These are phyloP conservation scores for Lactarius psammicola DNA, from an alignment of 768 basidiomycete genomes.

Conservation along the genomic window DNA sequence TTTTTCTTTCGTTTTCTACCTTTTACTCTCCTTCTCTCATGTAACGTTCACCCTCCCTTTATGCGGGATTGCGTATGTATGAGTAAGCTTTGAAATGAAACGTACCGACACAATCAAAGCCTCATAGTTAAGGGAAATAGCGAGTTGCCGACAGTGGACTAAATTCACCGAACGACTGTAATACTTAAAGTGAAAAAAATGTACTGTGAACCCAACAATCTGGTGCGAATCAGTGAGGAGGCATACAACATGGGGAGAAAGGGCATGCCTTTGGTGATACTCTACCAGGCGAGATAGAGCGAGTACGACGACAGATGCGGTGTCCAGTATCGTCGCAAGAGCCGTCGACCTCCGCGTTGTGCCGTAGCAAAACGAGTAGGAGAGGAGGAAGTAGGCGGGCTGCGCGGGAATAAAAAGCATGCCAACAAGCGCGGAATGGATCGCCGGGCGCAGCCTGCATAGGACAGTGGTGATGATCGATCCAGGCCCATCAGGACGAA, in stretches of 20 bases:
- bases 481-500: constrained; percentile 73
- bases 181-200: constrained; percentile 37
- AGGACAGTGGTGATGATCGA: constrained; percentile 67
- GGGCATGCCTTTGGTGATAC: constrained; percentile 82
- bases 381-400: constrained; percentile 81
- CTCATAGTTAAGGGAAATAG: not conserved
- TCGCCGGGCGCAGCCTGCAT: constrained; percentile 74
- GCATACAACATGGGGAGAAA: not conserved
- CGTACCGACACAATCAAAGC: not conserved
- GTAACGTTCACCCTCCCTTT: not conserved
- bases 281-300: constrained; percentile 78
- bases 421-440: constrained; percentile 73
- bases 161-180: not conserved
- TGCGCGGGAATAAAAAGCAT: constrained; percentile 77
- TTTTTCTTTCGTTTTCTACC: not conserved
- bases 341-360: constrained; percentile 74
- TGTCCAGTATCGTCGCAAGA: constrained; percentile 78
- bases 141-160: not conserved
- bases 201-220: constrained; percentile 49
- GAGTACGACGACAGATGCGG: constrained; percentile 55
- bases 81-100: constrained; percentile 18
- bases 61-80: constrained; percentile 13
- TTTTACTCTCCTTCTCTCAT: not conserved
- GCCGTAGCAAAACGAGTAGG: constrained; percentile 68
- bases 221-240: constrained; percentile 24